These are phyloP conservation scores for Candolleomyces eurysporus DNA, from an alignment of 768 basidiomycete genomes.

Conservation along the genomic window DNA sequence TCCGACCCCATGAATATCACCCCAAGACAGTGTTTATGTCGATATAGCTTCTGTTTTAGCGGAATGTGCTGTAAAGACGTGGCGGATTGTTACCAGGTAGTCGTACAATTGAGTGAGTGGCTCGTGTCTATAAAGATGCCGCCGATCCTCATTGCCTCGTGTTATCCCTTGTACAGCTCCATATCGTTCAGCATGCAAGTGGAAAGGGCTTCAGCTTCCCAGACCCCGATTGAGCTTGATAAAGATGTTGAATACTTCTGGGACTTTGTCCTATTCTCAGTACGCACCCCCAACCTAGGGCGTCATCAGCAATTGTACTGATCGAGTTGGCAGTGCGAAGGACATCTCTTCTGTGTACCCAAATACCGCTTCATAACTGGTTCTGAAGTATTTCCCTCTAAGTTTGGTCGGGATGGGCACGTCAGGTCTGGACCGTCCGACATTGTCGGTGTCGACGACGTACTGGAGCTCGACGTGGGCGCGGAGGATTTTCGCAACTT, in stretches of 20 bases:
- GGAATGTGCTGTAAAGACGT: too few species aligned
- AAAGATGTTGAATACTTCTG: not conserved
- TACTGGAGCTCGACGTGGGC: not conserved
- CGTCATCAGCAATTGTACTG: too few species aligned
- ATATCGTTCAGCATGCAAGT: too few species aligned
- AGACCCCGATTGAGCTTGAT: not conserved
- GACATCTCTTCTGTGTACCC: not conserved
- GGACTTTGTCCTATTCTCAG: not conserved
- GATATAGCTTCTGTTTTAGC: too few species aligned
- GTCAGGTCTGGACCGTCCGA: not conserved
- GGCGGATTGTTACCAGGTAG: too few species aligned
- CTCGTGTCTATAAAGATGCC: too few species aligned
- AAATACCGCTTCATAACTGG: not conserved
- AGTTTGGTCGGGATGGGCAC: not conserved
- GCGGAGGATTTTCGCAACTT: not conserved
- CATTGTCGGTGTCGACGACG: not conserved
- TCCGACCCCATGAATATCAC: too few species aligned
- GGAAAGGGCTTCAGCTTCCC: not conserved
- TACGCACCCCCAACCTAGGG: not conserved
- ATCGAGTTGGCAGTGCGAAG: not conserved
- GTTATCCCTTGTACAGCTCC: too few species aligned
- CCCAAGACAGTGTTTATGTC: too few species aligned
- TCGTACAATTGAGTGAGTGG: too few species aligned
- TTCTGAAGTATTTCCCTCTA: not conserved
- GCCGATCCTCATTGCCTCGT: too few species aligned